A percentile compares a stretch with the other conserved stretches of the same genome.
Conservation (phyloP, 1,139 yeast genomes). For the Geotrichum citri-aurantii region DNA sequence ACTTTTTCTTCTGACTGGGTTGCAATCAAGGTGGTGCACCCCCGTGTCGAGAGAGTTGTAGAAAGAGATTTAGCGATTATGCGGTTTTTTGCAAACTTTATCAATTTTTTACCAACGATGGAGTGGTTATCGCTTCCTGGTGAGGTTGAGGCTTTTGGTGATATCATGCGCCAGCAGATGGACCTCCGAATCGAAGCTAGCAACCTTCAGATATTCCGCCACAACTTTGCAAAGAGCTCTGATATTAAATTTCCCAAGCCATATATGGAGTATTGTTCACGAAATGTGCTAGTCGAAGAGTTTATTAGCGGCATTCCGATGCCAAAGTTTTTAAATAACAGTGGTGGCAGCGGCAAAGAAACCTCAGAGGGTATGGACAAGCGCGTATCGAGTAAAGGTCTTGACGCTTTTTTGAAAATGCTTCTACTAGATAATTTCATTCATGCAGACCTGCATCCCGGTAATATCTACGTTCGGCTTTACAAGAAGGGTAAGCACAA, state of each 20-base stretch:
- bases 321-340: conserved; percentile 52
- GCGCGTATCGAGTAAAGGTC: conserved; percentile 77
- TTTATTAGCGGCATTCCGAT: conserved; percentile 78
- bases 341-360: conserved; percentile 41
- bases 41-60: conserved; percentile 66
- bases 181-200: conserved; percentile 86
- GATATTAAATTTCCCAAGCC: conserved; percentile 83
- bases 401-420: conserved; percentile 91
- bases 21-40: conserved; percentile 91
- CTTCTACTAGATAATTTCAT: conserved; percentile 85
- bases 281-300: conserved; percentile 80
- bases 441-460: conserved; percentile 96
- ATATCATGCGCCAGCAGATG: conserved; percentile 80
- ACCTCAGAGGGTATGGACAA: conserved; percentile 46
- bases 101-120: conserved; percentile 82
- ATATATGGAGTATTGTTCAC: conserved; percentile 56
- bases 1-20: conserved; percentile 52
- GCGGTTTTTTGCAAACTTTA: conserved; percentile 65
- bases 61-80: conserved; percentile 79
- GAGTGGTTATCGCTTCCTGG: conserved; percentile 96
- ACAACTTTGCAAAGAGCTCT: conserved; percentile 48
- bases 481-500: conserved; percentile 37
- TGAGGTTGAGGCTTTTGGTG: conserved; percentile 83
- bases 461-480: conserved; percentile 81
- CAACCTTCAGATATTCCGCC: conserved; percentile 63